Evolutionary conservation across 495 filamentous ascomycete species (phyloP).

Genomic region (Sabuloglossum arenarium): DNA sequence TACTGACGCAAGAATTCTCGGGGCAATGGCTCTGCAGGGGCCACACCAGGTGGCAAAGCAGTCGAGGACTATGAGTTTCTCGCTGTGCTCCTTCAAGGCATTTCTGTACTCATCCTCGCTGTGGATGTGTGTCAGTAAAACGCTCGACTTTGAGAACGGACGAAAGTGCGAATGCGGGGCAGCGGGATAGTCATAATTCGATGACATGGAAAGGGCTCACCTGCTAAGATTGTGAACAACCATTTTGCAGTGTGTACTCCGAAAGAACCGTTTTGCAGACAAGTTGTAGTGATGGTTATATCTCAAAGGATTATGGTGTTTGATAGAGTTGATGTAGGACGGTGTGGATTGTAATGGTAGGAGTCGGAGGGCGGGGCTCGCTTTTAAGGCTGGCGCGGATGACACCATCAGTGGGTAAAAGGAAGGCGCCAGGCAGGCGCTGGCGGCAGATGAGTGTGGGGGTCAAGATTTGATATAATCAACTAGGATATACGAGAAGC

Average conservation of each 20-base stretch:
- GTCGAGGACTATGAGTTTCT: slow-evolving; percentile 50
- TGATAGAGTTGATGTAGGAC: not conserved
- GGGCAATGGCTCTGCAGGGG: slow-evolving; percentile 68
- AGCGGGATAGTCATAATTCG: too few species aligned
- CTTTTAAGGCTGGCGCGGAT: not conserved
- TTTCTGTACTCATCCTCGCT: slow-evolving; percentile 43
- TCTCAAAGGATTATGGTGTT: slow-evolving; percentile 9
- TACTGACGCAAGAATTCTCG: slow-evolving; percentile 9
- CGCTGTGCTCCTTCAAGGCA: slow-evolving; percentile 22
- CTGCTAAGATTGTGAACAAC: slow-evolving; percentile 29
- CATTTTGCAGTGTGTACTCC: slow-evolving; percentile 29
- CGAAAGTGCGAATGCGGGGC: too few species aligned
- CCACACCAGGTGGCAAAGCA: slow-evolving; percentile 86
- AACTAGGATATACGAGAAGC: not conserved
- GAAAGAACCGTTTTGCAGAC: slow-evolving; percentile 19
- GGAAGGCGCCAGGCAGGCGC: not conserved
- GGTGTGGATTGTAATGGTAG: not conserved
- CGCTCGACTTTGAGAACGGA: too few species aligned
- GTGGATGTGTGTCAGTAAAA: too few species aligned
- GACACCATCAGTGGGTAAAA: not conserved
- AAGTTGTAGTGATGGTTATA: slow-evolving; percentile 15
- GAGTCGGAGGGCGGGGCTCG: not conserved
- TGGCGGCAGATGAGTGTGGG: not conserved
- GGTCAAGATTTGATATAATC: too few species aligned
- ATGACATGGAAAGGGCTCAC: slow-evolving; percentile 14